Conservation (phyloP, 768 basidiomycete species). For the Boletus subparvulus region DNA sequence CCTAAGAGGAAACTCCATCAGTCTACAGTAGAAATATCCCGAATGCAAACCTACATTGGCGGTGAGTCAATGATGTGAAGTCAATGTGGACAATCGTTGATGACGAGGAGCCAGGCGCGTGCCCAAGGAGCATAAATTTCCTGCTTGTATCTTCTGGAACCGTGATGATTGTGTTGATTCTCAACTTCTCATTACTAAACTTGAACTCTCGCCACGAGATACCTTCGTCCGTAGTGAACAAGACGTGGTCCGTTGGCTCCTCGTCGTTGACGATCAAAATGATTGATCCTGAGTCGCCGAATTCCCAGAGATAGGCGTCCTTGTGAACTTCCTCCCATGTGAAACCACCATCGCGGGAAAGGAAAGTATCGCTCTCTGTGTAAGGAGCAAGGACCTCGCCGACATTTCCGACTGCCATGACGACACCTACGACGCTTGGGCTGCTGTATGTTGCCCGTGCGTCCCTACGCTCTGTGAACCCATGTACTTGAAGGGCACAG, state of each 20-base stretch:
- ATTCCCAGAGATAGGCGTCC: conserved; percentile 97
- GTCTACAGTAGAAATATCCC: not conserved
- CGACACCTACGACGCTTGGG: conserved; percentile 85
- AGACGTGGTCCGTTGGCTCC: conserved; percentile 81
- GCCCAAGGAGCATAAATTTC: conserved; percentile 84
- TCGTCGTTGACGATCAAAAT: conserved; percentile 96
- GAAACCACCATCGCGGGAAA: conserved; percentile 94
- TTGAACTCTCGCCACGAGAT: conserved; percentile 83
- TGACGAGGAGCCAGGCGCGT: conserved; percentile 42
- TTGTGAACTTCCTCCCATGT: conserved; percentile 99
- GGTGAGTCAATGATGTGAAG: conserved; percentile 73
- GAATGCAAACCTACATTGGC: conserved; percentile 61
- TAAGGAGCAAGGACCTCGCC: conserved; percentile 81
- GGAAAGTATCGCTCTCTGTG: conserved; percentile 89
- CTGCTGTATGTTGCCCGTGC: conserved; percentile 92
- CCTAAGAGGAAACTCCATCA: conserved; percentile 44
- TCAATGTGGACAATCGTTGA: conserved; percentile 79
- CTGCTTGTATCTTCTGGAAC: conserved; percentile 90
- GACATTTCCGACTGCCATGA: conserved; percentile 97
- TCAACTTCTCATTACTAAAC: conserved; percentile 69
- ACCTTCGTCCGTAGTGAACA: conserved; percentile 92
- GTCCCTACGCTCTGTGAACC: conserved; percentile 91
- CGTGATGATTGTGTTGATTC: conserved; percentile 77
- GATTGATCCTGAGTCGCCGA: conserved; percentile 94
- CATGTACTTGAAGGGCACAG: conserved; percentile 89